Conservation (phyloP, 768 basidiomycete genomes). For the Tulasnella calospora region DNA sequence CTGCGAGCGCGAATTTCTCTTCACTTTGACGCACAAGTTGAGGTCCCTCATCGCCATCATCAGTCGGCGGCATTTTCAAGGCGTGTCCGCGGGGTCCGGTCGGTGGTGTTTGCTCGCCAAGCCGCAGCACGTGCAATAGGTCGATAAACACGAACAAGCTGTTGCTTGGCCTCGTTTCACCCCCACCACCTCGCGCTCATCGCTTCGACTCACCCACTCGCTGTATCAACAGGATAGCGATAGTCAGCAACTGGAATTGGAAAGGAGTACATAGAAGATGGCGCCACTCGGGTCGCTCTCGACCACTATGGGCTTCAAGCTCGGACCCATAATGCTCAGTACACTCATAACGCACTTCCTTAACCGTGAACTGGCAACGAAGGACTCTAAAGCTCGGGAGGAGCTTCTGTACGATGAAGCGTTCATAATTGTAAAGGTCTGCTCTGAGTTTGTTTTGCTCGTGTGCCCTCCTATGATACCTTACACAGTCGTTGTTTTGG, state of each 20-base stretch:
- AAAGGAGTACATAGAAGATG: neutral
- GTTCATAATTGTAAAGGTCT: slow-evolving; percentile 27
- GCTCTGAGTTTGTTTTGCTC: neutral
- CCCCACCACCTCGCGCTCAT: neutral
- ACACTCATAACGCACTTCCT: slow-evolving; percentile 39
- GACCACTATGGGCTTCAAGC: slow-evolving; percentile 23
- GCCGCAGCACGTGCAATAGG: neutral
- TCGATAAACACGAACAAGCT: neutral
- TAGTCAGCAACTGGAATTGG: neutral
- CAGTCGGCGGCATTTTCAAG: neutral
- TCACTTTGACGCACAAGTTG: neutral
- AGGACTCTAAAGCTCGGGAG: slow-evolving; percentile 35
- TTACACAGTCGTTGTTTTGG: neutral
- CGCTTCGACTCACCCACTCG: neutral
- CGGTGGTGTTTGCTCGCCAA: neutral
- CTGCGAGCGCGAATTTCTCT: neutral
- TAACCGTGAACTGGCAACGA: slow-evolving; percentile 30
- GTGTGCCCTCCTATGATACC: neutral
- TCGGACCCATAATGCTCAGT: slow-evolving; percentile 27
- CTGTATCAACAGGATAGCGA: neutral
- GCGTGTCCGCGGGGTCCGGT: neutral
- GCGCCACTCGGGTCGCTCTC: slow-evolving; percentile 2
- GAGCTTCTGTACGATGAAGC: slow-evolving; percentile 40
- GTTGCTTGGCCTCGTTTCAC: neutral
- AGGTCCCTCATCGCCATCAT: neutral